Evolutionary conservation across 2,329 filamentous ascomycete genomes (phyloP), one percentile per base, ranked within the genome.

Genomic region (Apiospora hydei): DNA sequence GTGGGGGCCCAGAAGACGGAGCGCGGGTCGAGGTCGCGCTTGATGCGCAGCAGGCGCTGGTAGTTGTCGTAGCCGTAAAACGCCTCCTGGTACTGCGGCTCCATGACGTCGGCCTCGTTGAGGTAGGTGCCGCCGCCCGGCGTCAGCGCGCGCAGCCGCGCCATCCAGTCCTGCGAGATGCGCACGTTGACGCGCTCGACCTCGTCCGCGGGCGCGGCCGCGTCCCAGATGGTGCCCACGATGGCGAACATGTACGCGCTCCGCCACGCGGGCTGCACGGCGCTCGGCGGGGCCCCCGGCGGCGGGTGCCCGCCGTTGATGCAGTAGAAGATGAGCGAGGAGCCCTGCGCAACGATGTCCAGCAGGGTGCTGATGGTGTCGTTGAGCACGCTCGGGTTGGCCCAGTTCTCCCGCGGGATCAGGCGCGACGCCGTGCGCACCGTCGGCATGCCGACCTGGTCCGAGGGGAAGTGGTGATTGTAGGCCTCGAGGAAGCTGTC

Each of bases 251-350:
- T 78, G 67, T 77, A 74, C 14, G 81, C 80, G 2, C 78, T 79
- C n/a, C 85, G 79, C 84, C 84, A 87, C 1, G 84, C 84, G 0
- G 84, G 84, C 69, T 83, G 83, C n/a, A 82, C 77, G 7, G 83
- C 80, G 26, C 82, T 84, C 53, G 78, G 76, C 7, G 77, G 72
- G 13, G 79, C 70, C n/a, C 44, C 75, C 3, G 18, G 1, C 0
- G 71, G 72, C 10, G 74, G 72, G n/a, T 75, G 75, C 10, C 67
- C 75, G 0, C 73, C 72, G 46, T 76, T 76, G 61, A 81, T 78
- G 16, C 75, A 76, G 70, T 81, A 78, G 0, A 71, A 74, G 16
- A 77, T 71, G 30, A 83, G 77, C 46, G 78, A 76, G 1, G 82
- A 80, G 11, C 79, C 79, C 14, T 76, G 73, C 66, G 79, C 75